These are phyloP conservation scores for Ehretia macrophylla DNA, from an alignment of 257 asterid species.

Conservation along the genomic window DNA sequence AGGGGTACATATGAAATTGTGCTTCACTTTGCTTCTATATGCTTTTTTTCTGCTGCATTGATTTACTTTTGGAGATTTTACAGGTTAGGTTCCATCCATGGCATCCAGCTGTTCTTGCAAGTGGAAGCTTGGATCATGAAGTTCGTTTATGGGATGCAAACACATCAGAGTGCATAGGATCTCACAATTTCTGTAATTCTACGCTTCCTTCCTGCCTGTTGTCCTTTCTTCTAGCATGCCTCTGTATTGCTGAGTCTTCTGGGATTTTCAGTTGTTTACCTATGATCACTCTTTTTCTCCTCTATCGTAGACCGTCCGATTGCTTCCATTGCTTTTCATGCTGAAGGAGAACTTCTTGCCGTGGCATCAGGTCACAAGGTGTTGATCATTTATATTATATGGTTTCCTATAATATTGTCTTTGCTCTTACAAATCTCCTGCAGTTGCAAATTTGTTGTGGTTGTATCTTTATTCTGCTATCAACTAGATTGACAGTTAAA, in stretches of 20 bases:
- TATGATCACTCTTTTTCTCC: not conserved
- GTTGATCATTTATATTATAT: constrained; percentile 12
- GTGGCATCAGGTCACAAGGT: constrained; percentile 99
- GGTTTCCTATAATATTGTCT: no score
- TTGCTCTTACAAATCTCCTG: no score
- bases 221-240: no score
- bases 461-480: constrained; percentile 10
- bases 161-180: constrained; percentile 80
- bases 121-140: constrained; percentile 99
- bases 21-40: not conserved
- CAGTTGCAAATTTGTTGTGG: no score
- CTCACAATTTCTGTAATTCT: constrained; percentile 79
- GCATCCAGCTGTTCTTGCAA: constrained; percentile 79
- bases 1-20: not conserved
- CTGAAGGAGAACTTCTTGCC: constrained; percentile 90
- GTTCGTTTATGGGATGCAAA: constrained; percentile 93
- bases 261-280: no score
- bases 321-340: constrained; percentile 96
- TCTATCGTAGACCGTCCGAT: constrained; percentile 79
- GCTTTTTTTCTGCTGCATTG: not conserved
- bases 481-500: no score
- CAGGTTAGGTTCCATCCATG: constrained; percentile 98
- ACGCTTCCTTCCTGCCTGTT: constrained; percentile 10
- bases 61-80: constrained; percentile 26
- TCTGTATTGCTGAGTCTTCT: no score